phyloP scores from a whole-genome alignment of 176 grass and related monocot species.

The Bolboschoenus planiculmis region DNA sequence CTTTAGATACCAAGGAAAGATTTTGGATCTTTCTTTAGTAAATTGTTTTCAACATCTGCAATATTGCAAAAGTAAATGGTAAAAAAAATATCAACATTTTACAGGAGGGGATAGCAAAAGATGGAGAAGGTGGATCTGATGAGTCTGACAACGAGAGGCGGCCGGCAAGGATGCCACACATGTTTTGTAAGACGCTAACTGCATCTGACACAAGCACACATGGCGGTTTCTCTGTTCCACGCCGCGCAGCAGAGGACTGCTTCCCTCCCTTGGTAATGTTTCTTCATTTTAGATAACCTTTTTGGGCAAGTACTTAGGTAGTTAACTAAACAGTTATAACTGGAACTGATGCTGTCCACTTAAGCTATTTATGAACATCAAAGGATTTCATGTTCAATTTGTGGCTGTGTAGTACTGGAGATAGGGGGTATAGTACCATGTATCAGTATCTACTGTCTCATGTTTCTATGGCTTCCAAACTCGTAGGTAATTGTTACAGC shows the following conservation, averaged over 20 bases:
- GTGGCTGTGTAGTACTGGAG: neutral
- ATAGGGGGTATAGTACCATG: no score
- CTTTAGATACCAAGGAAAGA: neutral
- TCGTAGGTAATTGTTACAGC: neutral
- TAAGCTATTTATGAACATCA: neutral
- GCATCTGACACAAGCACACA: slow-evolving; percentile 93
- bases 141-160: slow-evolving; percentile 31
- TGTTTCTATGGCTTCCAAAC: neutral
- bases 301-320: neutral
- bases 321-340: neutral
- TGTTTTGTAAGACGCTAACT: slow-evolving; percentile 97
- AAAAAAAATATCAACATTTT: neutral
- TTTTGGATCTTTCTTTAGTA: neutral
- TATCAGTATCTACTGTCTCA: neutral
- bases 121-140: slow-evolving; percentile 21
- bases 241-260: slow-evolving; percentile 92
- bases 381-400: neutral
- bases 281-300: neutral
- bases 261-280: slow-evolving; percentile 74
- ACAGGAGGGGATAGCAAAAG: slow-evolving; percentile 33
- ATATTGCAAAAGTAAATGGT: slow-evolving; percentile 20
- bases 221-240: slow-evolving; percentile 87
- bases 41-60: neutral
- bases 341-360: neutral
- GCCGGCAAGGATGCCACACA: slow-evolving; percentile 53